Conservation (phyloP, 192 early-diverging fungal genomes). For the Paraglomus occultum region DNA sequence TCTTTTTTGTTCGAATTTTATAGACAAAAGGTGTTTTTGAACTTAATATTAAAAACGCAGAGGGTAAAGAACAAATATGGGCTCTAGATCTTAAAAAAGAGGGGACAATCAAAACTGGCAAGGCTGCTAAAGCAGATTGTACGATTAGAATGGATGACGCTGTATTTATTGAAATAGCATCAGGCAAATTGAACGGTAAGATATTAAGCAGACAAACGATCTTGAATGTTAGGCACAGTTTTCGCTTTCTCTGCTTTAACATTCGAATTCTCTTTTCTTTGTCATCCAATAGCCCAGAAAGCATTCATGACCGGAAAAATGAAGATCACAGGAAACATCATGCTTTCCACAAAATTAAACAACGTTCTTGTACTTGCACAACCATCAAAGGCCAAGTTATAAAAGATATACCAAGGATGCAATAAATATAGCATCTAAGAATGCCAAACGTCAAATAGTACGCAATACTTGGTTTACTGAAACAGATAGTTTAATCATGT, state of each 20-base stretch:
- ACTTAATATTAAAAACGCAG: conserved; percentile 77
- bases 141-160: conserved; percentile 68
- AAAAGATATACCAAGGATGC: conserved; percentile 35
- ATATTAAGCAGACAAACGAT: background rate
- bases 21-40: conserved; percentile 82
- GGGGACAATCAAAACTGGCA: conserved; percentile 51
- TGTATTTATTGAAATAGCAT: conserved; percentile 79
- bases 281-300: conserved; percentile 62
- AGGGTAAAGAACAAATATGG: conserved; percentile 72
- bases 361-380: conserved; percentile 58
- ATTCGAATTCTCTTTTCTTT: background rate
- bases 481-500: no score
- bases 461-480: no score
- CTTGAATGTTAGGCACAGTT: background rate
- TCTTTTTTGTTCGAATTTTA: background rate
- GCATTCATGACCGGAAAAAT: conserved; percentile 91
- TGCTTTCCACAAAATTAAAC: conserved; percentile 73
- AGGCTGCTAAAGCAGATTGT: conserved; percentile 67
- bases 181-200: conserved; percentile 86
- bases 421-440: no score
- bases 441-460: no score
- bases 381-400: conserved; percentile 68
- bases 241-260: background rate
- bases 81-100: conserved; percentile 83
- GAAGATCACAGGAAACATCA: conserved; percentile 77